A percentile compares a stretch with the other conserved stretches of the same genome.
Evolutionary conservation across 106 monocot species (phyloP).

Genomic region (Dendrobium catenatum): DNA sequence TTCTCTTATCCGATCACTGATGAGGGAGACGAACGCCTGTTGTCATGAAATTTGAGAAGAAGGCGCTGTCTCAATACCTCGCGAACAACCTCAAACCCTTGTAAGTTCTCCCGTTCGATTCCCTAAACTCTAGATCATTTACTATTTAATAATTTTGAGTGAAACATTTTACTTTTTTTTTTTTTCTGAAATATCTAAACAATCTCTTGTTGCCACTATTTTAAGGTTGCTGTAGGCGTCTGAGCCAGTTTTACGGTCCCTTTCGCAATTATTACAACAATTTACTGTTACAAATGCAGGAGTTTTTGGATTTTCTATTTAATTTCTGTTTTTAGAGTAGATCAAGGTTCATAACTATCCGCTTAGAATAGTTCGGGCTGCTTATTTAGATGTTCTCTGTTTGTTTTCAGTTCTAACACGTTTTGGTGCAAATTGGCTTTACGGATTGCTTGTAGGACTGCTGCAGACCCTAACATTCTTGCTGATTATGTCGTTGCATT

Average conservation of each 20-base stretch:
- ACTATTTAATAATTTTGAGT: not conserved
- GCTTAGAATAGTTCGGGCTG: not conserved
- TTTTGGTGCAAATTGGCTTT: not conserved
- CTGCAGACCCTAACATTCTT: slow-evolving; percentile 44
- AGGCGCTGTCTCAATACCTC: slow-evolving; percentile 33
- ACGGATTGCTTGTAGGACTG: slow-evolving; percentile 27
- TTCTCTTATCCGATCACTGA: not conserved
- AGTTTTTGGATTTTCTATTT: not conserved
- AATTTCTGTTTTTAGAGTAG: not conserved
- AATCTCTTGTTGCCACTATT: not conserved
- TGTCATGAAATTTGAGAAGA: slow-evolving; percentile 49
- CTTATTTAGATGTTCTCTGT: not conserved
- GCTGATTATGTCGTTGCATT: slow-evolving; percentile 51
- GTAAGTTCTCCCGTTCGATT: slow-evolving; percentile 16
- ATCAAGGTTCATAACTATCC: not conserved
- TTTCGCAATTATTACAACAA: not conserved
- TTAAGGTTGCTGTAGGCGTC: not conserved
- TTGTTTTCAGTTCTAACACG: not conserved
- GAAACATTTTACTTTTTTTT: not conserved
- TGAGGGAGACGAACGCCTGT: slow-evolving; percentile 9
- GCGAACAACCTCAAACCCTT: slow-evolving; percentile 34
- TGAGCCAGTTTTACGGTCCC: not conserved
- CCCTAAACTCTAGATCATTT: slow-evolving; percentile 15
- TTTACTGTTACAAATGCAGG: not conserved
- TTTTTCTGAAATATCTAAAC: not conserved